Conservation (phyloP, 306 rosid genomes). For the cucumber (Cucumis sativus) region DNA sequence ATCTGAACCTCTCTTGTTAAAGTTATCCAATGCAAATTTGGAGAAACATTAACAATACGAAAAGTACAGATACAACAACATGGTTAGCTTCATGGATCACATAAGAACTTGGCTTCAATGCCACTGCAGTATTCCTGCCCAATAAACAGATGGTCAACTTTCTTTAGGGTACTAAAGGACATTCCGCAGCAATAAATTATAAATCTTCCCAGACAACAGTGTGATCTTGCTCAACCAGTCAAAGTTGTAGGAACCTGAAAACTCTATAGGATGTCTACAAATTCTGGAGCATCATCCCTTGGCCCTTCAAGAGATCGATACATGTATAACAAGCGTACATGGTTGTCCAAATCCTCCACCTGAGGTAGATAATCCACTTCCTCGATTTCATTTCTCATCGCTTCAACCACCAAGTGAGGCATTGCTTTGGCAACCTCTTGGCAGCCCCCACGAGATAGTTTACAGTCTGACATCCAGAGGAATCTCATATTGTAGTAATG, state of each 20-base stretch:
- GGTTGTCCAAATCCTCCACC: constrained; percentile 6
- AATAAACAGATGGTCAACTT: neutral
- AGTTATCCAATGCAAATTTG: constrained; percentile 7
- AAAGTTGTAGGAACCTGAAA: neutral
- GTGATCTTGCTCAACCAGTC: constrained; percentile 9
- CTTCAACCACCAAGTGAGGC: constrained; percentile 67
- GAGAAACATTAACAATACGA: constrained; percentile 26
- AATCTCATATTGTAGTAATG: constrained; percentile 83
- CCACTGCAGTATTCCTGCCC: neutral
- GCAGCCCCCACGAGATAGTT: constrained; percentile 51
- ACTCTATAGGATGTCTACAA: constrained; percentile 48
- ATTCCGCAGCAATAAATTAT: constrained; percentile 10
- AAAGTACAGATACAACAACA: constrained; percentile 28
- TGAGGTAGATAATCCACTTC: constrained; percentile 8
- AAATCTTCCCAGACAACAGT: constrained; percentile 5
- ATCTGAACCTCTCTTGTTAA: constrained; percentile 12
- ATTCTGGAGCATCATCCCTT: constrained; percentile 48
- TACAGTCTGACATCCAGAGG: constrained; percentile 84
- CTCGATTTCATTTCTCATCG: constrained; percentile 18
- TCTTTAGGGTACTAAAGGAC: constrained; percentile 29
- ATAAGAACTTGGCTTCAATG: neutral
- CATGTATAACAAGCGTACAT: constrained; percentile 29
- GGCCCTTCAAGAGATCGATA: constrained; percentile 57
- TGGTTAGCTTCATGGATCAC: constrained; percentile 21
- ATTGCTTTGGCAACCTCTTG: constrained; percentile 43